Conservation (phyloP, 2,329 filamentous ascomycete genomes). For the Aphanocladium album region DNA sequence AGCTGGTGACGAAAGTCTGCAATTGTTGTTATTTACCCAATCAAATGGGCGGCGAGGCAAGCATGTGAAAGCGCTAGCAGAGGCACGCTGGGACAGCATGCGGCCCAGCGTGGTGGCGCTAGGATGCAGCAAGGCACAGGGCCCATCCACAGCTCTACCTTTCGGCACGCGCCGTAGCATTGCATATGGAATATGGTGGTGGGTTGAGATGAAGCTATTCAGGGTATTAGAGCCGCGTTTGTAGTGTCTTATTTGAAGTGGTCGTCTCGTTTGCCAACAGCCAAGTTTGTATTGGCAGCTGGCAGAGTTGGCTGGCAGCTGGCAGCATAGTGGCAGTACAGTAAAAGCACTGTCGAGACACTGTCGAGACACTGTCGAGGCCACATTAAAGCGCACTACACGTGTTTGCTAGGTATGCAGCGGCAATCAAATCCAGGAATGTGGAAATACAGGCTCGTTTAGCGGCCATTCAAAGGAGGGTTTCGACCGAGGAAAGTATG, state of each 20-base stretch:
- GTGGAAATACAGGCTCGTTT: background rate
- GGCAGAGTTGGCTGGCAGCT: background rate
- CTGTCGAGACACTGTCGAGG: background rate
- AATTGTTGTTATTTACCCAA: background rate
- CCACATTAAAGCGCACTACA: background rate
- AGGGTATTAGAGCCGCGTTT: background rate
- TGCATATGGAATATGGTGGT: background rate
- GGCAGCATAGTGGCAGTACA: background rate
- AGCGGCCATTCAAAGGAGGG: background rate
- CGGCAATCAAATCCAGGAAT: background rate
- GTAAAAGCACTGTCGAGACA: background rate
- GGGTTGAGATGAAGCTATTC: background rate
- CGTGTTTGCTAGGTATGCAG: background rate
- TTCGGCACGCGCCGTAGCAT: slow-evolving; percentile 1
- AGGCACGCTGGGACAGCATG: background rate
- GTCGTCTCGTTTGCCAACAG: no score
- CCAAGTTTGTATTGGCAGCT: background rate
- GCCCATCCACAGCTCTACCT: background rate
- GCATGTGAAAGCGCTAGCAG: slow-evolving; percentile 8
- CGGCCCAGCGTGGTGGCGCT: background rate
- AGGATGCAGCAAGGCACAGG: background rate
- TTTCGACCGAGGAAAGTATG: background rate
- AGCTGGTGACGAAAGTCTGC: background rate
- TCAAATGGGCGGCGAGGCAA: background rate
- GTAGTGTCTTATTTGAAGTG: no score